Evolutionary conservation across 805 yeast species (phyloP), one percentile per base, ranked within the genome.

Genomic region (Metschnikowia henanensis): DNA sequence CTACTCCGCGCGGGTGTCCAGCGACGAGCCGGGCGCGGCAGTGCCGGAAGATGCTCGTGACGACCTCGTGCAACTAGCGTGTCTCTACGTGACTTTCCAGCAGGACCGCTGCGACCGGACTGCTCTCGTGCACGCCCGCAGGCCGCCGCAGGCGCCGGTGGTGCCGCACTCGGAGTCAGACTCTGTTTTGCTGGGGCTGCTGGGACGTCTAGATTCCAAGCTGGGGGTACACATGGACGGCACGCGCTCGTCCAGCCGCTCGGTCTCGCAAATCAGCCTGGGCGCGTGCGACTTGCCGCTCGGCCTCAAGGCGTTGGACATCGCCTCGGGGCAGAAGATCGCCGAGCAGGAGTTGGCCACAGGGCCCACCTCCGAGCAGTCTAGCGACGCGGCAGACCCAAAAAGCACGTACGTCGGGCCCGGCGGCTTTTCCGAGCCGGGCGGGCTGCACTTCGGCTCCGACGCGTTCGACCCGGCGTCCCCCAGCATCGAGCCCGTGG

Each of bases 21-120:
- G 39, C 29, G 62, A 61, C 35, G 23, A 5, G 8, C 31, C 38
- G 16, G 56, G 50, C 30, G 53, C 51, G 35, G 41, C 48, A 15
- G 44, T 41, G 31, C 47, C 53, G 6, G 57, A 55, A 21, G 48
- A 46, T 12, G 53, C 46, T 35, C 49, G 43, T 16, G 40, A 25
- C 30, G 43, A 41, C 10, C 41, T 29, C 22, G 49, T 41, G 15
- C 58, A 45, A 8, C 47, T 56, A 30, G 42, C 45, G 20, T 56
- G 61, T 37, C 36, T 37, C 6, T 35, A 45, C 10, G 61, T 58
- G 3, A 37, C 47, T 7, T 70, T 70, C 42, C 60, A 57, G 35
- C 61, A 56, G 33, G 75, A 70, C 48, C 56, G 75, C 33, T 70
- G 75, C 50, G 75, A 70, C 33, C 57, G 60, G 45, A 28, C 34